phyloP scores from a whole-genome alignment of 306 rosid genomes.

The Neltuma alba region DNA sequence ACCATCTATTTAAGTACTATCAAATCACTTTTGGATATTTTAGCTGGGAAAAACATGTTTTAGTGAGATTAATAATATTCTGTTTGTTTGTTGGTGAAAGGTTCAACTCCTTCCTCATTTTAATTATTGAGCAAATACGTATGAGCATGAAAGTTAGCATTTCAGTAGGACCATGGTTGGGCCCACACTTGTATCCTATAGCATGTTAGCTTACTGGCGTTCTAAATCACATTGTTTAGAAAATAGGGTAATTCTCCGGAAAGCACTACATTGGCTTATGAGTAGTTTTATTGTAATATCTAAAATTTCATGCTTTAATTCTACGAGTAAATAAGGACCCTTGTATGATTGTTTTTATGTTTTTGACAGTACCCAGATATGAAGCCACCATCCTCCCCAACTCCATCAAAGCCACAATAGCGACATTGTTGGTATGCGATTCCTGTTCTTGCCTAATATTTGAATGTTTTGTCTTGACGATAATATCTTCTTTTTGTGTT shows the following conservation, averaged over 20 bases:
- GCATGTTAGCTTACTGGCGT: neutral
- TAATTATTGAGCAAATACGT: neutral
- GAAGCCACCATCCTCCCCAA: slow-evolving; percentile 89
- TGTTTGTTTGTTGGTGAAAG: neutral
- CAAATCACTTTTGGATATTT: neutral
- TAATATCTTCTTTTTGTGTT: slow-evolving; percentile 6
- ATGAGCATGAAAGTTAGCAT: neutral
- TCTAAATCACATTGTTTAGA: neutral
- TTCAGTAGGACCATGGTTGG: no score
- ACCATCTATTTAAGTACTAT: slow-evolving; percentile 19
- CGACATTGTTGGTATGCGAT: slow-evolving; percentile 15
- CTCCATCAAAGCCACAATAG: slow-evolving; percentile 70
- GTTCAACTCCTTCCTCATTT: neutral
- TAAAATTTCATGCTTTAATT: neutral
- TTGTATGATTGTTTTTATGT: neutral
- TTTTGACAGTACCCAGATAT: slow-evolving; percentile 78
- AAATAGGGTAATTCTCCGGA: neutral
- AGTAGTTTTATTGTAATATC: neutral
- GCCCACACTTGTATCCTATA: no score
- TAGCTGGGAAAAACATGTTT: neutral
- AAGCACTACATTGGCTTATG: neutral
- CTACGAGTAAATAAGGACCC: neutral
- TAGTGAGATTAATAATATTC: slow-evolving; percentile 14
- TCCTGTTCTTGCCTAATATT: slow-evolving; percentile 20
- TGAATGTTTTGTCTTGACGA: neutral